Conservation (phyloP, 139 green algal genomes). For the Diplosphaera chodatii region DNA sequence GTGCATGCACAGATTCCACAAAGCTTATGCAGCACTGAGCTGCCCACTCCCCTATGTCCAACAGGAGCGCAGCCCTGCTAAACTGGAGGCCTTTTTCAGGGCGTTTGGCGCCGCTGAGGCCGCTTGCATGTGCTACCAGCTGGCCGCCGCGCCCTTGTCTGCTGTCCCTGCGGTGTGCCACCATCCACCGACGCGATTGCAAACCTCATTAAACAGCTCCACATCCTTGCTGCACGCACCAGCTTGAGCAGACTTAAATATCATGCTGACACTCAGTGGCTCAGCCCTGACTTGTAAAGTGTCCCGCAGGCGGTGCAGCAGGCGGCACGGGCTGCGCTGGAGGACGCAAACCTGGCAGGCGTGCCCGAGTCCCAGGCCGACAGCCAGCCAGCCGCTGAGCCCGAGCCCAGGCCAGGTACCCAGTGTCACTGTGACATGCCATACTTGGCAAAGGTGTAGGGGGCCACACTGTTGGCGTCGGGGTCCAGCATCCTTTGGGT, state of each 20-base stretch:
- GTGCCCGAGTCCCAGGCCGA: constrained; percentile 31
- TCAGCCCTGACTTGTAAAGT: neutral
- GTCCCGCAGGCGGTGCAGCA: constrained; percentile 26
- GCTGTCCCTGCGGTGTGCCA: constrained; percentile 1
- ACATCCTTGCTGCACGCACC: no score
- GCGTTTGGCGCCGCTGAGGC: constrained; percentile 71
- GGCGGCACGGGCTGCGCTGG: constrained; percentile 53
- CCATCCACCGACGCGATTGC: neutral
- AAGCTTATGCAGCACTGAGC: no score
- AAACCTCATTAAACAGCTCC: no score
- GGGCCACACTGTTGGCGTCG: no score
- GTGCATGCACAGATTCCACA: no score
- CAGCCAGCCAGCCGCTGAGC: constrained; percentile 1
- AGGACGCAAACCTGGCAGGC: constrained; percentile 69
- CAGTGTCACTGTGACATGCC: no score
- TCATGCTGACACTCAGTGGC: neutral
- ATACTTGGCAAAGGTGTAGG: no score
- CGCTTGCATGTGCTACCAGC: constrained; percentile 80
- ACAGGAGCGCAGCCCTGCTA: constrained; percentile 29
- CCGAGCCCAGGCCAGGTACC: constrained; percentile 2
- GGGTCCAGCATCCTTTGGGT: no score
- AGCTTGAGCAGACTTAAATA: no score
- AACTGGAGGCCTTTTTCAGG: constrained; percentile 77
- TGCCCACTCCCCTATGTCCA: no score
- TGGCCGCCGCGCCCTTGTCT: constrained; percentile 44